Percentiles rank a stretch among this genome's conserved stretches.
These are phyloP conservation scores for Aspergillus haitiensis DNA, from an alignment of 495 filamentous ascomycete genomes.

Conservation along the genomic window DNA sequence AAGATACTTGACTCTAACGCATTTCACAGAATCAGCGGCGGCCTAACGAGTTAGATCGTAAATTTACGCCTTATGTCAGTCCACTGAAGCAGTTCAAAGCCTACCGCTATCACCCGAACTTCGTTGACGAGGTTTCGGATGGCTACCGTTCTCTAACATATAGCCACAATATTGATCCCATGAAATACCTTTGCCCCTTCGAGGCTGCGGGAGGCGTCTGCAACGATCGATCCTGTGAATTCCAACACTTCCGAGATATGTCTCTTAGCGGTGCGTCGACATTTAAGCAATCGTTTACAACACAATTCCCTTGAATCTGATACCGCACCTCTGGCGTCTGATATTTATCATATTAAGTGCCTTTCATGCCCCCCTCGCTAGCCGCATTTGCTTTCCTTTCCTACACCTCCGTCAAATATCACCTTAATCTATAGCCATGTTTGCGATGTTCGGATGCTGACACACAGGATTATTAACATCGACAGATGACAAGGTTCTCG, in stretches of 20 bases:
- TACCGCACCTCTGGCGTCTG: slow-evolving; percentile 12
- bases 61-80: slow-evolving; percentile 76
- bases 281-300: slow-evolving; percentile 37
- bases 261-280: slow-evolving; percentile 75
- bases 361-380: slow-evolving; percentile 9
- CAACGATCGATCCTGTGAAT: slow-evolving; percentile 65
- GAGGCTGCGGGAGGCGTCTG: slow-evolving; percentile 75
- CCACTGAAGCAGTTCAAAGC: slow-evolving; percentile 79
- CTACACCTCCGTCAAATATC: not conserved
- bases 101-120: slow-evolving; percentile 85
- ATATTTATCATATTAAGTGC: slow-evolving; percentile 20
- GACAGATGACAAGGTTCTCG: slow-evolving; percentile 83
- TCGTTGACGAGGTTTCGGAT: slow-evolving; percentile 62
- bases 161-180: slow-evolving; percentile 79
- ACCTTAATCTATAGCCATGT: slow-evolving; percentile 11
- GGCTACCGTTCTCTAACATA: slow-evolving; percentile 90
- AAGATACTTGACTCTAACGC: slow-evolving; percentile 17
- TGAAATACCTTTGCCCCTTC: slow-evolving; percentile 68
- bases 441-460: slow-evolving; percentile 58
- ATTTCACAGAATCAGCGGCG: slow-evolving; percentile 27
- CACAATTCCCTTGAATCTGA: slow-evolving; percentile 23
- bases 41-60: slow-evolving; percentile 26
- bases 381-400: not conserved
- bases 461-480: slow-evolving; percentile 52
- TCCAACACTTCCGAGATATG: slow-evolving; percentile 82